These are phyloP conservation scores for Aspergillus bertholletiae DNA, from an alignment of 495 filamentous ascomycete genomes.

Conservation along the genomic window DNA sequence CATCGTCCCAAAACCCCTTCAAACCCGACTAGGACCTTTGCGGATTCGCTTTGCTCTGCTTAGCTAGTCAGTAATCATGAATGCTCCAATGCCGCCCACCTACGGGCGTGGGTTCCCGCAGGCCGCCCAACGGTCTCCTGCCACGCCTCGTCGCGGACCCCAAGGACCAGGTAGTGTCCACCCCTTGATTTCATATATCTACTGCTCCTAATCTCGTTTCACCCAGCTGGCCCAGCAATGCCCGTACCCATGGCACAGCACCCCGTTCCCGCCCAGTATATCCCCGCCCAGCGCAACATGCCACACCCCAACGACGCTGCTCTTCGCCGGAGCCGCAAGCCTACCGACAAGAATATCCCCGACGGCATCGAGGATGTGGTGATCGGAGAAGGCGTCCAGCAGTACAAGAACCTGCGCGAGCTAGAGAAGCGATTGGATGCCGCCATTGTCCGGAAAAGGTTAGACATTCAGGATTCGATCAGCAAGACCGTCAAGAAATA, in stretches of 20 bases:
- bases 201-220: constrained; percentile 8
- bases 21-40: constrained; percentile 1
- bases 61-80: constrained; percentile 27
- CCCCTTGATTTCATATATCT: constrained; percentile 11
- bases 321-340: constrained; percentile 76
- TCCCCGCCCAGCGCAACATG: constrained; percentile 40
- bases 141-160: constrained; percentile 42
- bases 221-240: constrained; percentile 26
- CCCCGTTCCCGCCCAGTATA: constrained; percentile 38
- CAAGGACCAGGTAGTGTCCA: constrained; percentile 33
- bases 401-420: constrained; percentile 80
- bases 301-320: constrained; percentile 46
- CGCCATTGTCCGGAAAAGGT: constrained; percentile 87
- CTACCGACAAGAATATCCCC: constrained; percentile 91
- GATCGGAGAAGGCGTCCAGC: constrained; percentile 74
- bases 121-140: constrained; percentile 42
- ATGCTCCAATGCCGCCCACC: constrained; percentile 43
- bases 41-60: not conserved
- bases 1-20: not conserved
- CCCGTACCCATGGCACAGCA: constrained; percentile 39
- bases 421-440: constrained; percentile 87
- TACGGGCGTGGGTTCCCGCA: constrained; percentile 43
- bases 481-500: constrained; percentile 76
- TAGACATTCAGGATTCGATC: constrained; percentile 84
- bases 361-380: constrained; percentile 79